A percentile compares a stretch with the other conserved stretches of the same genome.
Evolutionary conservation across 2,329 filamentous ascomycete genomes (phyloP).

Genomic region (Penicillium sp.): DNA sequence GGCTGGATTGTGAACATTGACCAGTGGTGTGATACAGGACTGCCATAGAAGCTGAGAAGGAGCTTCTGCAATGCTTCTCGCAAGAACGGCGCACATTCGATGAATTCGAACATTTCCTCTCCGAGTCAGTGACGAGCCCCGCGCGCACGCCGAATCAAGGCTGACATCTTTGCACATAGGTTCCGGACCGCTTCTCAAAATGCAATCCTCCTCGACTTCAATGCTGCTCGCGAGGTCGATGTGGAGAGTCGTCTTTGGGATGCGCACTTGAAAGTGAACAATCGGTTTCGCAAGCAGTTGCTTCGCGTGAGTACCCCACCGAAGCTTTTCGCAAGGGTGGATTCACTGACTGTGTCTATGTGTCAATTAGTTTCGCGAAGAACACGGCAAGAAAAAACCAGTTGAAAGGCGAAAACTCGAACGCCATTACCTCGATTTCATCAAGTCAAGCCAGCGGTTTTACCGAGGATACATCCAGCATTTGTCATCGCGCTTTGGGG

Average conservation of each 20-base stretch:
- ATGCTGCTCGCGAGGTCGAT: conserved; percentile 53
- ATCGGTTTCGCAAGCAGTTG: conserved; percentile 71
- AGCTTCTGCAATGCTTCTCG: conserved; percentile 50
- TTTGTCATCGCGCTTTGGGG: conserved; percentile 61
- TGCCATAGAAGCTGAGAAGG: conserved; percentile 49
- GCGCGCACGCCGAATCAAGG: conserved; percentile 10
- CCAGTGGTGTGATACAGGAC: conserved; percentile 25
- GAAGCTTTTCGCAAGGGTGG: background rate
- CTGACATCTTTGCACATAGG: conserved; percentile 43
- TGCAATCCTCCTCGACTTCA: conserved; percentile 66
- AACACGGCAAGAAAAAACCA: conserved; percentile 52
- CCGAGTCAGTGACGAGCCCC: conserved; percentile 34
- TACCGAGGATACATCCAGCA: conserved; percentile 83
- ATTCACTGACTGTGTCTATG: conserved; percentile 11
- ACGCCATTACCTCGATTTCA: conserved; percentile 77
- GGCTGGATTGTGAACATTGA: conserved; percentile 18
- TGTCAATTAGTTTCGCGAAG: conserved; percentile 49
- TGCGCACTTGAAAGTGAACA: conserved; percentile 74
- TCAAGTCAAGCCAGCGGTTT: conserved; percentile 84
- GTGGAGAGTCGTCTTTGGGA: conserved; percentile 76
- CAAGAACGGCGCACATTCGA: conserved; percentile 52
- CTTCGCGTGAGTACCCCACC: conserved; percentile 47
- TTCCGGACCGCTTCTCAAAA: conserved; percentile 71
- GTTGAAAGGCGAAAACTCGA: conserved; percentile 73
- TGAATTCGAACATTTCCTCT: conserved; percentile 49